Conservation (phyloP, 352 stramenopile genomes). For the Globisporangium okanoganense region DNA sequence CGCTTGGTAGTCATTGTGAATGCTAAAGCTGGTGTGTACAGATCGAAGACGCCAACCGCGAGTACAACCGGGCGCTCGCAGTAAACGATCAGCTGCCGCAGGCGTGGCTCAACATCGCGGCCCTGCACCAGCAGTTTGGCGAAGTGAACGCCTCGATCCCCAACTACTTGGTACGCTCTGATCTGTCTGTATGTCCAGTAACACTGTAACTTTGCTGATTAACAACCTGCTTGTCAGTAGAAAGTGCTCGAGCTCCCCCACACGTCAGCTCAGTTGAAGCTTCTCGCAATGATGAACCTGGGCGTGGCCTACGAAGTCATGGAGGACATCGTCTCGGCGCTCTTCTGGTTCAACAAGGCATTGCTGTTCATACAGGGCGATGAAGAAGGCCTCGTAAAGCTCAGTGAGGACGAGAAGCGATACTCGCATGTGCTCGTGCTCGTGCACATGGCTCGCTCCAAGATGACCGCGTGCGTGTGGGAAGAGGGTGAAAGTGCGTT, state of each 20-base stretch:
- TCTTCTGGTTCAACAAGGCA: constrained; percentile 26
- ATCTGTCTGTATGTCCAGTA: background rate
- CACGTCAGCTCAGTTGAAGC: background rate
- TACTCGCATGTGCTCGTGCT: constrained; percentile 21
- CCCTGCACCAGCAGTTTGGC: constrained; percentile 59
- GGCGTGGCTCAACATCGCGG: constrained; percentile 65
- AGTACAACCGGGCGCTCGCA: constrained; percentile 39
- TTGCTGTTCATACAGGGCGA: constrained; percentile 17
- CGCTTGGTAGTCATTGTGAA: background rate
- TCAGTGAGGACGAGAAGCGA: constrained; percentile 10
- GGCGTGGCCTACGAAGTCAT: constrained; percentile 37
- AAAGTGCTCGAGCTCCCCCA: constrained; percentile 25
- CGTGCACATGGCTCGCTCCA: constrained; percentile 34
- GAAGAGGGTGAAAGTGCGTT: constrained; percentile 26
- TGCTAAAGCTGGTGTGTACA: no score
- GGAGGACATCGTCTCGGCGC: constrained; percentile 28
- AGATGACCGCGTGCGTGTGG: constrained; percentile 54
- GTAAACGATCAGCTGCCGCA: constrained; percentile 23
- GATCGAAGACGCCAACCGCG: constrained; percentile 38
- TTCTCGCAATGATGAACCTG: constrained; percentile 44
- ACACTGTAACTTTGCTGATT: background rate
- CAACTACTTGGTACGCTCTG: constrained; percentile 35
- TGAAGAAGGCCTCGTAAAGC: background rate
- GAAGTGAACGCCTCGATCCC: constrained; percentile 44
- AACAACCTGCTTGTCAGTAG: constrained; percentile 8